Conservation (phyloP, 2,329 filamentous ascomycete genomes). For the Paraconiothyrium brasiliense region DNA sequence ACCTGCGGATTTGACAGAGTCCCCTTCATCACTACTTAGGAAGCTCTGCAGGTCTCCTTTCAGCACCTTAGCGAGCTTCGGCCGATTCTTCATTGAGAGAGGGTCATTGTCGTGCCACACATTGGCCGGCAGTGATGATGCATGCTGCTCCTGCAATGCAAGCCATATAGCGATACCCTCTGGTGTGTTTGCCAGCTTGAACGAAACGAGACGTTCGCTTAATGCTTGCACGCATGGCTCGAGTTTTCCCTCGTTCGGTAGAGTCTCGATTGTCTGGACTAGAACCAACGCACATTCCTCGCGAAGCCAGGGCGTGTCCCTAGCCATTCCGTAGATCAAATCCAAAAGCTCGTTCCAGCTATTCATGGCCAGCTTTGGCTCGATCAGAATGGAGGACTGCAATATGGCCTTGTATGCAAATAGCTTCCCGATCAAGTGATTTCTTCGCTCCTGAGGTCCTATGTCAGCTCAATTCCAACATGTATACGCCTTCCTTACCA, state of each 20-base stretch:
- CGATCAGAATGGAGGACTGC: constrained; percentile 77
- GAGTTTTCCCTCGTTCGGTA: constrained; percentile 56
- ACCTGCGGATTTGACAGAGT: constrained; percentile 69
- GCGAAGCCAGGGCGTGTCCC: constrained; percentile 87
- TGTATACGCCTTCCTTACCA: constrained; percentile 51
- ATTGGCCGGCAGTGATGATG: constrained; percentile 71
- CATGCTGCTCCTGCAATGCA: constrained; percentile 69
- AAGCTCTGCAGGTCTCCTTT: constrained; percentile 73
- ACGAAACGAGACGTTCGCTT: constrained; percentile 68
- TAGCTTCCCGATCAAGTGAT: constrained; percentile 83
- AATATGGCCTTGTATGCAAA: constrained; percentile 90
- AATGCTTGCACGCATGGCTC: constrained; percentile 68
- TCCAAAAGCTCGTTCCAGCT: constrained; percentile 75
- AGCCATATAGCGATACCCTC: constrained; percentile 94
- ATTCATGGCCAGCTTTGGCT: constrained; percentile 60
- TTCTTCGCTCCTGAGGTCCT: constrained; percentile 78
- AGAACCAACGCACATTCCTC: constrained; percentile 88
- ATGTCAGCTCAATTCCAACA: constrained; percentile 20
- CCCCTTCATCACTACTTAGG: constrained; percentile 55
- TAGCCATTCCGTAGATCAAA: constrained; percentile 75
- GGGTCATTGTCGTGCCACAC: constrained; percentile 80
- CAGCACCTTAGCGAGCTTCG: constrained; percentile 76
- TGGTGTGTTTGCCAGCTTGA: constrained; percentile 78
- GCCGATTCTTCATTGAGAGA: constrained; percentile 72
- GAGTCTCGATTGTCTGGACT: constrained; percentile 73